Percentiles rank a stretch among this genome's conserved stretches.
These are phyloP conservation scores for Sclerotinia spermophila DNA, from an alignment of 2,329 filamentous ascomycete species.

Conservation along the genomic window DNA sequence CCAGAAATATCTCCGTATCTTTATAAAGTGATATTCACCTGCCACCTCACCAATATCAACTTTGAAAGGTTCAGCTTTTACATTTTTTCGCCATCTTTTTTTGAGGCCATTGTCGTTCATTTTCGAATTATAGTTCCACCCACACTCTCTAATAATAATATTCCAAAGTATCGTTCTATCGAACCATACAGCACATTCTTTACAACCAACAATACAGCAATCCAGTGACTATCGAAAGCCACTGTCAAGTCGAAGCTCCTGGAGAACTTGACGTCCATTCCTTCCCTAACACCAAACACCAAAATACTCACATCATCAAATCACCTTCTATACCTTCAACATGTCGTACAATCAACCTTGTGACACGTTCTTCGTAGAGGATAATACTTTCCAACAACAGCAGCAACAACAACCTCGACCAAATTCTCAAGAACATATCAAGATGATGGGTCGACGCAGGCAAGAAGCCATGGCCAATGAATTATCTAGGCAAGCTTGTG, in stretches of 20 bases:
- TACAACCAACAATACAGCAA: constrained; percentile 26
- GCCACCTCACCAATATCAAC: constrained; percentile 24
- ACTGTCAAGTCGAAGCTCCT: constrained; percentile 39
- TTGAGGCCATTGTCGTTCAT: constrained; percentile 35
- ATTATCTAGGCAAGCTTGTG: constrained; percentile 76
- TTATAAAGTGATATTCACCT: constrained; percentile 22
- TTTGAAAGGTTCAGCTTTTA: constrained; percentile 21
- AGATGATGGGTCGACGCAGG: constrained; percentile 73
- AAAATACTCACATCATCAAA: constrained; percentile 18
- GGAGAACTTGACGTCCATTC: constrained; percentile 39
- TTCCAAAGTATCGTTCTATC: constrained; percentile 26
- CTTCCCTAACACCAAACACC: constrained; percentile 25
- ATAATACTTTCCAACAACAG: constrained; percentile 35
- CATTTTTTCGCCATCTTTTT: constrained; percentile 22
- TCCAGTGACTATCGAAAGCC: constrained; percentile 30
- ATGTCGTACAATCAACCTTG: constrained; percentile 48
- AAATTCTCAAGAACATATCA: constrained; percentile 66
- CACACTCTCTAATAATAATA: constrained; percentile 37
- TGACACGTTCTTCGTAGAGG: constrained; percentile 66
- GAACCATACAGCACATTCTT: constrained; percentile 34
- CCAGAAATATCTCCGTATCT: constrained; percentile 11
- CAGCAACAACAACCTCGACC: constrained; percentile 28
- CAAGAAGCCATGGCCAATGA: constrained; percentile 88
- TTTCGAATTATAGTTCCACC: constrained; percentile 30
- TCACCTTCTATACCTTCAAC: constrained; percentile 30